Evolutionary conservation across 495 filamentous ascomycete genomes (phyloP).

Genomic region (Annulohypoxylon nitens): DNA sequence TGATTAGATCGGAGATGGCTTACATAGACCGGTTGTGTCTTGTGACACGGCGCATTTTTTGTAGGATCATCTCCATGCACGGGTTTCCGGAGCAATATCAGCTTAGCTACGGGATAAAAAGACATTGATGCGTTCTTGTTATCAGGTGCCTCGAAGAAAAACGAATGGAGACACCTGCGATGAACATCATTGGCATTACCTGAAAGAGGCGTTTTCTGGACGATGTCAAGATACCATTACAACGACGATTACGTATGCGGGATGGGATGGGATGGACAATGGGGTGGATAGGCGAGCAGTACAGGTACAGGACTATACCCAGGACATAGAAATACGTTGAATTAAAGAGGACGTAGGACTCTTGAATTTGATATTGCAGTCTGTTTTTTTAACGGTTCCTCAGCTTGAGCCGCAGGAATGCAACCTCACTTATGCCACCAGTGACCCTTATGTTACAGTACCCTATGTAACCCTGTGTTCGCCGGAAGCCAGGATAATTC

Average conservation of each 20-base stretch:
- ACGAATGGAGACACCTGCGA: constrained; percentile 12
- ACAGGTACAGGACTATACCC: constrained; percentile 40
- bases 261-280: constrained; percentile 20
- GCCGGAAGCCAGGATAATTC: constrained; percentile 11
- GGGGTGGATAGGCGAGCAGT: background rate
- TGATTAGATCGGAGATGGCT: constrained; percentile 29
- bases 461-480: background rate
- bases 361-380: constrained; percentile 23
- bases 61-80: constrained; percentile 12
- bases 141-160: constrained; percentile 10
- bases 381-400: constrained; percentile 3
- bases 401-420: constrained; percentile 41
- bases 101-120: constrained; percentile 25
- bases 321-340: constrained; percentile 37
- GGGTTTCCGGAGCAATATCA: constrained; percentile 28
- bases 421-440: constrained; percentile 21
- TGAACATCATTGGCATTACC: constrained; percentile 34
- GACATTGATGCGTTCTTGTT: constrained; percentile 19
- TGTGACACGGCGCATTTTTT: constrained; percentile 16
- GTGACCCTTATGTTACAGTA: background rate
- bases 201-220: constrained; percentile 11
- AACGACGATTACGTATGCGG: constrained; percentile 10
- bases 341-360: constrained; percentile 9
- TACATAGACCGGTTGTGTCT: constrained; percentile 1
- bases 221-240: constrained; percentile 30